These are phyloP conservation scores for Sporisorium exsertum DNA, from an alignment of 1,284 basidiomycete genomes.

Conservation along the genomic window DNA sequence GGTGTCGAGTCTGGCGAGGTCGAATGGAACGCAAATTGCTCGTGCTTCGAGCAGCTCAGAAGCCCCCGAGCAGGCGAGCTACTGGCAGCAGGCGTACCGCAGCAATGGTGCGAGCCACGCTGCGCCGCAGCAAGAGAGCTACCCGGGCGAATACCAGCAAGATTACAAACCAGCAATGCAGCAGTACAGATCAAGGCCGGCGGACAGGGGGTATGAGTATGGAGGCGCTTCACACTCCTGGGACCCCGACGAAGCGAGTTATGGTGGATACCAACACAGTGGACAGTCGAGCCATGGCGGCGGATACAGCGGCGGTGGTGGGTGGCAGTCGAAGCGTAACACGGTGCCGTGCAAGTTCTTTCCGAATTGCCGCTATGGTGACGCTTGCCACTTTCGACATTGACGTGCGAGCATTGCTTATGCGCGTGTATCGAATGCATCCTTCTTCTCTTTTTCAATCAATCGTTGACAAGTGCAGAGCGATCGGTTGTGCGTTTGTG, in stretches of 20 bases:
- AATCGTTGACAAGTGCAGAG: not conserved
- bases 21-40: not conserved
- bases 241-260: not conserved
- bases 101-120: not conserved
- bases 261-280: not conserved
- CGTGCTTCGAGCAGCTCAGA: not conserved
- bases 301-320: not conserved
- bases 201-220: not conserved
- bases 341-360: slow-evolving; percentile 43
- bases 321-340: slow-evolving; percentile 10
- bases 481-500: not conserved
- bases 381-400: slow-evolving; percentile 31
- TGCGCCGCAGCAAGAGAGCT: slow-evolving; percentile 14
- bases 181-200: slow-evolving; percentile 1
- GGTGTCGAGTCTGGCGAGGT: slow-evolving; percentile 25
- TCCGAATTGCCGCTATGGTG: slow-evolving; percentile 24
- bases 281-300: not conserved
- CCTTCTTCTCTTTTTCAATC: not conserved
- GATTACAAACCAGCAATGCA: slow-evolving; percentile 10
- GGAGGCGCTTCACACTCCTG: not conserved
- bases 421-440: not conserved
- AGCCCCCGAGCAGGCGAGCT: not conserved
- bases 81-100: slow-evolving; percentile 9
- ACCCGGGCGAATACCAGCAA: slow-evolving; percentile 36
- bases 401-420: not conserved